Base-by-base conservation (phyloP, 805 yeast genomes). In the Kodamaea hsintzibuensis region DNA sequence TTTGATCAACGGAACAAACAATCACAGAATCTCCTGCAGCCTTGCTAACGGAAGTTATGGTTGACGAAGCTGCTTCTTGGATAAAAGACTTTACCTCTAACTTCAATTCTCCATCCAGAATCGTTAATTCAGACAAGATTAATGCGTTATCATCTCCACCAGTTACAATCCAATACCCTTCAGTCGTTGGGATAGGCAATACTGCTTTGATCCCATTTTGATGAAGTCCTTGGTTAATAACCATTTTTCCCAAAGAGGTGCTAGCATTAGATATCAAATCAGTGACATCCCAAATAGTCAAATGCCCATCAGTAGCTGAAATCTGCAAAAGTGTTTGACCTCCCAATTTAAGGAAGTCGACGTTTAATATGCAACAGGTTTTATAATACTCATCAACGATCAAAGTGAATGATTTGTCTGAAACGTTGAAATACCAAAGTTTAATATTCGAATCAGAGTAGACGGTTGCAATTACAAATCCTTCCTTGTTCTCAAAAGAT, bases 81-180 rank as follows among this genome's bases (percentile, higher is more conserved):
- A 72, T 68, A 57, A 79, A 77, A 0, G 74, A 62, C 0, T 61
- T 52, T 0, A 72, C 63, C 0, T 58, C 55, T 27, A 81, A 63
- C 1, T 42, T 48, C 2, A 65, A 50, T 1, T 61, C 58, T 18
- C 44, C 55, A 1, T 52, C 53, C 5, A 4, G 25, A 22, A 54
- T 52, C 1, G 51, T 47, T 7, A 67, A 60, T 8, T 60, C 63
- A 0, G 70, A 66, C 7, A 72, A 49, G 1, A 68, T 54, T 33
- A 87, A 63, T 0, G 91, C 88, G 69, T 93, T 92, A 63, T 95
- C 99, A 65, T 95, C 99, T 52, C 99, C 98, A 33, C 97, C 98
- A 1, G 97, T 83, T 4, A 84, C 72, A 3, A 89, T 67, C 4
- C 47, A 57, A 18, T 69, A 63, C 2, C 71, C 54, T 7, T 56